These are phyloP conservation scores for Austroboletus olivaceoglutinosus DNA, from an alignment of 1,284 basidiomycete genomes.

Conservation along the genomic window DNA sequence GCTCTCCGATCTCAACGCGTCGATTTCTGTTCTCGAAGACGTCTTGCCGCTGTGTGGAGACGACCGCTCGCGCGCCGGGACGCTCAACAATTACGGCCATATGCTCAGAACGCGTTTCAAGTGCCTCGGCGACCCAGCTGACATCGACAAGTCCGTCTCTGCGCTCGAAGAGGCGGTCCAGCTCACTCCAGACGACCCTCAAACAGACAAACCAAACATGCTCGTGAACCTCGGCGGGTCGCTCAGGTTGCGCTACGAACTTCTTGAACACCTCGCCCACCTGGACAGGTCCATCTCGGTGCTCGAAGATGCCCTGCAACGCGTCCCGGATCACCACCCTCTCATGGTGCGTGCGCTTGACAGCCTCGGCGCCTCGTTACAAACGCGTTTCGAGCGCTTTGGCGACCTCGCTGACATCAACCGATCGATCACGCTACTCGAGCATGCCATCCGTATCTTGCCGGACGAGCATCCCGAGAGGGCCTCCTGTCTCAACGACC, in stretches of 20 bases:
- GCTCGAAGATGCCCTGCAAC: slow-evolving; percentile 1
- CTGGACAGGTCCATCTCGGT: neutral
- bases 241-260: neutral
- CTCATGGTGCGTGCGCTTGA: neutral
- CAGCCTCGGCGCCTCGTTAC: neutral
- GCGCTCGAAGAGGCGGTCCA: neutral
- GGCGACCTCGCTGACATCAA: neutral
- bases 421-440: neutral
- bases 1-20: neutral
- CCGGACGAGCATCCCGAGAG: neutral
- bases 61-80: too few species aligned
- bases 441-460: neutral
- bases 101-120: neutral
- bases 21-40: neutral
- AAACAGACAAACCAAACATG: neutral
- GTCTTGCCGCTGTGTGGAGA: neutral
- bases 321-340: neutral
- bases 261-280: neutral
- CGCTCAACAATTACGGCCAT: neutral
- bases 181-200: slow-evolving; percentile 1
- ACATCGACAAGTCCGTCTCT: neutral
- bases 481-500: neutral
- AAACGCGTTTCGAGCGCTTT: neutral
- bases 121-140: neutral
- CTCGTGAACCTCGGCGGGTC: neutral